Evolutionary conservation across 768 basidiomycete species (phyloP), one percentile per base, ranked within the genome.

Genomic region (Phanerochaete carnosa): DNA sequence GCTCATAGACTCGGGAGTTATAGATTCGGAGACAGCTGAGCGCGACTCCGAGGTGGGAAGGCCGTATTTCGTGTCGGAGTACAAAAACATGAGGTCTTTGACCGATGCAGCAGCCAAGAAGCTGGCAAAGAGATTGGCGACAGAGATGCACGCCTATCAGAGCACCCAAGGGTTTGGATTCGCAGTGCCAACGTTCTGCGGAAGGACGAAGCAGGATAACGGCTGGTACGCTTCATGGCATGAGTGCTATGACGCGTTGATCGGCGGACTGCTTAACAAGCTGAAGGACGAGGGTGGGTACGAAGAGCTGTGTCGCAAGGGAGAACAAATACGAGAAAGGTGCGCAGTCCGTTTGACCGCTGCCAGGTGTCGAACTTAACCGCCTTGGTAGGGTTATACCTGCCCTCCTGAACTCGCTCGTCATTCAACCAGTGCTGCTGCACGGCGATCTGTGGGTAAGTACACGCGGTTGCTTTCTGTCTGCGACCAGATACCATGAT

Each of bases 341-440:
- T 81, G 69, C 57, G 80, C 72, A 46, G 53, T 45, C 12, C 1
- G 5, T 16, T 3, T 23, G 26, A 57, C 46, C 29, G 15, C 0
- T 23, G 39, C 39, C n/a, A n/a, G n/a, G n/a, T n/a, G n/a, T n/a
- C n/a, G n/a, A n/a, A n/a, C n/a, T n/a, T n/a, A n/a, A n/a, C n/a
- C n/a, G n/a, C n/a, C n/a, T n/a, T n/a, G n/a, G n/a, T n/a, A 92
- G 90, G 52, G 86, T 88, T n/a, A 85, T 92, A 66, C 89, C 91
- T 1, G 81, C 80, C 65, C 76, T 93, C 26, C 79, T 93, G 45
- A 80, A 80, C 16, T 72, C 79, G 1, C 73, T 92, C 55, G 69
- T 72, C 12, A 78, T 90, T 30, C 72, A 83, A 45, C 91, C 91
- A 1, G 89, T 86, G 1, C 78, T 92, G 23, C 69, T 92, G 11